phyloP scores from a whole-genome alignment of 176 grass and related monocot species.

The Musa itinerans region DNA sequence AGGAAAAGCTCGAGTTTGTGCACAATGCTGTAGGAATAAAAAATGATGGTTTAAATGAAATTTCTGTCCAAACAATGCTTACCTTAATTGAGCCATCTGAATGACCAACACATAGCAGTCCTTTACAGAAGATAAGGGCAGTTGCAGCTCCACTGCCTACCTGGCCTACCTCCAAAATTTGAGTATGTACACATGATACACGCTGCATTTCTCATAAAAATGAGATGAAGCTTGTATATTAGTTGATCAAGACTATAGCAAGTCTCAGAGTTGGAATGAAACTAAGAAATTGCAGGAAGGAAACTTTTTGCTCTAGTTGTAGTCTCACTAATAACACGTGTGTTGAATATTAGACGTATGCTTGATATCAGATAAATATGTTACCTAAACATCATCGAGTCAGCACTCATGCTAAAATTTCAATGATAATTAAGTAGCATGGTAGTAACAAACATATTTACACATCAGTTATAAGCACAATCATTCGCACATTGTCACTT shows the following conservation, averaged over 20 bases:
- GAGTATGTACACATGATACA: slow-evolving; percentile 95
- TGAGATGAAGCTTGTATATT: slow-evolving; percentile 2
- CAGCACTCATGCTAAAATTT: background rate
- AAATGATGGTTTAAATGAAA: background rate
- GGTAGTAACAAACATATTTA: background rate
- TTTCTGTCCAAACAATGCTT: slow-evolving; percentile 31
- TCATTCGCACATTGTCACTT: background rate
- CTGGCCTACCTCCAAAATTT: slow-evolving; percentile 84
- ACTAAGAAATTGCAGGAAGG: background rate
- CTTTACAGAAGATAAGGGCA: slow-evolving; percentile 87
- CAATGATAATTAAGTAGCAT: background rate
- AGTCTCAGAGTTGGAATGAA: background rate
- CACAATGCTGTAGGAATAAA: background rate
- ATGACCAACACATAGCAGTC: slow-evolving; percentile 79
- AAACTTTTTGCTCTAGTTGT: too few relatives aligned
- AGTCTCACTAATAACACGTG: too few relatives aligned
- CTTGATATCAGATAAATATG: background rate
- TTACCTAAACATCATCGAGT: background rate
- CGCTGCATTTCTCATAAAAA: slow-evolving; percentile 40
- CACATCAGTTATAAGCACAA: background rate
- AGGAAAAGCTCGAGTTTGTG: background rate
- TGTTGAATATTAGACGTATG: too few relatives aligned
- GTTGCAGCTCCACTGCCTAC: slow-evolving; percentile 52
- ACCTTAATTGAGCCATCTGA: slow-evolving; percentile 81
- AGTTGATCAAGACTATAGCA: slow-evolving; percentile 18